Evolutionary conservation across 495 filamentous ascomycete genomes (phyloP).

Genomic region (Annulohypoxylon bovei): DNA sequence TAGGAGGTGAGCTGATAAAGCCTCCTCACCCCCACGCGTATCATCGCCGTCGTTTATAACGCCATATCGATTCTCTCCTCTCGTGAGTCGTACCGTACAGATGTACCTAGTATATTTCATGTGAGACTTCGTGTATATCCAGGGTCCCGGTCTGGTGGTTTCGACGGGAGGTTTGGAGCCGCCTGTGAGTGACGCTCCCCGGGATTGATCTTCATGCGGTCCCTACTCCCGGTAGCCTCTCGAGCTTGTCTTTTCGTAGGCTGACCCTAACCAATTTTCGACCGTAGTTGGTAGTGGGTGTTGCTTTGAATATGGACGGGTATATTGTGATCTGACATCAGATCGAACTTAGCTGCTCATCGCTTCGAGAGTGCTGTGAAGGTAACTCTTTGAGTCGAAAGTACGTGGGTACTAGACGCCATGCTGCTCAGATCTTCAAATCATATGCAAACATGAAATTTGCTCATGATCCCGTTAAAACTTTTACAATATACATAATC

Average conservation of each 20-base stretch:
- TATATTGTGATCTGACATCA: conserved; percentile 5
- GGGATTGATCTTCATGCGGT: conserved; percentile 14
- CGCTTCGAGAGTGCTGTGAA: neutral
- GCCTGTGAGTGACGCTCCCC: conserved; percentile 15
- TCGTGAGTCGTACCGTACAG: neutral
- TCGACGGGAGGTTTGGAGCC: conserved; percentile 17
- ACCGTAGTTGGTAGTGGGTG: neutral
- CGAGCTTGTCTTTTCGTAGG: conserved; percentile 10
- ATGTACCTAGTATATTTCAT: neutral
- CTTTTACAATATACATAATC: neutral
- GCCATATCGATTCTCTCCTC: conserved; percentile 12
- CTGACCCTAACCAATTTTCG: conserved; percentile 6
- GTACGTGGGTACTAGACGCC: neutral
- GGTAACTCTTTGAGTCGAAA: conserved; percentile 1
- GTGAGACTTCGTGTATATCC: conserved; percentile 28
- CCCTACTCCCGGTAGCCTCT: neutral
- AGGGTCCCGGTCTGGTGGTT: conserved; percentile 32
- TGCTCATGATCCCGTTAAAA: neutral
- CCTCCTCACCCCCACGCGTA: conserved; percentile 32
- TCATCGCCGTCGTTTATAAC: conserved; percentile 21
- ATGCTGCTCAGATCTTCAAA: neutral
- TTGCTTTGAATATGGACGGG: neutral
- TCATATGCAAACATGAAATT: neutral
- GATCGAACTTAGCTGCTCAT: conserved; percentile 18
- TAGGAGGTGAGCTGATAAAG: conserved; percentile 12